phyloP scores from a whole-genome alignment of 176 grass and related monocot genomes.

The Tillandsia leiboldiana region DNA sequence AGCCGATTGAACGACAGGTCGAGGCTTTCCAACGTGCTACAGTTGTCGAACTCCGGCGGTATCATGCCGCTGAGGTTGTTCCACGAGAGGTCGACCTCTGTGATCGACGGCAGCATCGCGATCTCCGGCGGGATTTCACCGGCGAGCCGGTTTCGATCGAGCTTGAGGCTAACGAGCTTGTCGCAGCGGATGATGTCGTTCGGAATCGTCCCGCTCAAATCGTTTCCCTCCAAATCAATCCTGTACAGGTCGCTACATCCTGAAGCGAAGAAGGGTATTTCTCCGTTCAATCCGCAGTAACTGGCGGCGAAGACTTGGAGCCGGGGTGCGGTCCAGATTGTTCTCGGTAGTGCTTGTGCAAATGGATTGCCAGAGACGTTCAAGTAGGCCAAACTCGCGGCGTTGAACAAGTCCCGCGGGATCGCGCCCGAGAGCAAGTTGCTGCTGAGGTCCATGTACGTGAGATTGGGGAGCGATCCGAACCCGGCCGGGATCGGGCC shows the following conservation, averaged over 20 bases:
- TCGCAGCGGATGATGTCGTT: constrained; percentile 39
- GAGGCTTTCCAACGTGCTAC: constrained; percentile 71
- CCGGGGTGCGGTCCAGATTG: constrained; percentile 41
- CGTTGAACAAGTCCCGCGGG: constrained; percentile 36
- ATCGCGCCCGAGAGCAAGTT: constrained; percentile 53
- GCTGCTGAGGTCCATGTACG: constrained; percentile 74
- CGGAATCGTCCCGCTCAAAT: constrained; percentile 48
- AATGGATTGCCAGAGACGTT: constrained; percentile 72
- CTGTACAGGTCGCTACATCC: constrained; percentile 71
- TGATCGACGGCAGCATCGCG: constrained; percentile 67
- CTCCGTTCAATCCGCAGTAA: constrained; percentile 33
- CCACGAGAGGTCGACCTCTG: constrained; percentile 75
- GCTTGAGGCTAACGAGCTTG: constrained; percentile 60
- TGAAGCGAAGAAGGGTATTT: constrained; percentile 37
- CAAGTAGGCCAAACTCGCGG: constrained; percentile 54
- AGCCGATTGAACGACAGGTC: constrained; percentile 76
- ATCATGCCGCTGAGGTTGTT: constrained; percentile 58
- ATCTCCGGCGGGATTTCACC: constrained; percentile 56
- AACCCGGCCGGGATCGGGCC: constrained; percentile 62
- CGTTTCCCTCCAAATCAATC: constrained; percentile 61
- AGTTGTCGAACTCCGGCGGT: constrained; percentile 54
- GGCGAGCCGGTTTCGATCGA: constrained; percentile 48
- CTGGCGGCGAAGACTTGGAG: constrained; percentile 63
- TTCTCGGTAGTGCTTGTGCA: constrained; percentile 31
- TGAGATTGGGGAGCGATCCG: constrained; percentile 54